phyloP scores from a whole-genome alignment of 2,329 filamentous ascomycete genomes.

The Colletotrichum echinochloae region DNA sequence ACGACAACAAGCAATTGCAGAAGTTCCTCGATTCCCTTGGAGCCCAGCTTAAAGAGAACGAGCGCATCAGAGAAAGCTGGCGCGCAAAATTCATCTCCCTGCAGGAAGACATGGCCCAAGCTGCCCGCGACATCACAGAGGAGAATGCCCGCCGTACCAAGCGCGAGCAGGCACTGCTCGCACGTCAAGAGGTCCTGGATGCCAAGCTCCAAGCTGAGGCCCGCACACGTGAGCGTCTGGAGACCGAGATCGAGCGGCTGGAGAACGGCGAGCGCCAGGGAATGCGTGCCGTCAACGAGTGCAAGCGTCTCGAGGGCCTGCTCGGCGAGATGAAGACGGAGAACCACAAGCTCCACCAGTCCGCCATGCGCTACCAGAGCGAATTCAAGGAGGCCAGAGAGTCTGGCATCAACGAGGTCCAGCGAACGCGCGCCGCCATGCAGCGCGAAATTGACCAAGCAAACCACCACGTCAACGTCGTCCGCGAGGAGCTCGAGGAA shows the following conservation, averaged over 20 bases:
- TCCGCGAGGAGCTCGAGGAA: conserved; percentile 84
- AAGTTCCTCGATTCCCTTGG: conserved; percentile 79
- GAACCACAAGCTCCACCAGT: conserved; percentile 78
- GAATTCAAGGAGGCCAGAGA: conserved; percentile 89
- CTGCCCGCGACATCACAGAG: conserved; percentile 82
- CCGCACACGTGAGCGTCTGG: conserved; percentile 74
- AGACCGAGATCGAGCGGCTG: conserved; percentile 74
- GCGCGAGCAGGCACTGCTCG: conserved; percentile 82
- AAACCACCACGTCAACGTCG: conserved; percentile 86
- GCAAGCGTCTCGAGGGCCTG: conserved; percentile 68
- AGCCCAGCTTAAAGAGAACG: conserved; percentile 86
- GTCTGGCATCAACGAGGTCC: conserved; percentile 81
- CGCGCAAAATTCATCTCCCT: conserved; percentile 85
- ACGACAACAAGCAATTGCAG: conserved; percentile 79
- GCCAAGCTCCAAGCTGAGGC: conserved; percentile 81
- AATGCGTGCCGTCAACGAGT: conserved; percentile 72
- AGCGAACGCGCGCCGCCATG: conserved; percentile 82
- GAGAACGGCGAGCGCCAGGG: conserved; percentile 74
- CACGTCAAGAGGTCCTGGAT: conserved; percentile 83
- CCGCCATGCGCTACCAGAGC: conserved; percentile 76
- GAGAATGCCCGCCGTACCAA: conserved; percentile 85
- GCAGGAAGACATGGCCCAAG: conserved; percentile 86
- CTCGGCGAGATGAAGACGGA: conserved; percentile 71
- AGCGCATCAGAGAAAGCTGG: conserved; percentile 85
- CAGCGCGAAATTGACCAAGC: conserved; percentile 86